These are phyloP conservation scores for Daedaleopsis nitida DNA, from an alignment of 768 basidiomycete genomes.

Conservation along the genomic window DNA sequence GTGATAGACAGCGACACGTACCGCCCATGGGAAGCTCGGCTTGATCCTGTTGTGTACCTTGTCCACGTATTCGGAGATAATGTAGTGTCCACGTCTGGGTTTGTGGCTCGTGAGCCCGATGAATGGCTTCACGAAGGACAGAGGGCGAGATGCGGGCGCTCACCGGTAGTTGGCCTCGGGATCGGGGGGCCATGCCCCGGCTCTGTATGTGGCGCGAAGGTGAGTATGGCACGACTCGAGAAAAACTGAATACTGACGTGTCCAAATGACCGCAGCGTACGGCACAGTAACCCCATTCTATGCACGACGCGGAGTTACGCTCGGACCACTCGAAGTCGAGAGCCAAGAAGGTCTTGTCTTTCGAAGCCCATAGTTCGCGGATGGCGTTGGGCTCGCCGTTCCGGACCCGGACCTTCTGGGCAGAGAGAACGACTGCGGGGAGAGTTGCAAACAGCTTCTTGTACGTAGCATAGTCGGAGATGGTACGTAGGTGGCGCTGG, in stretches of 20 bases:
- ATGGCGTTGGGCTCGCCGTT: slow-evolving; percentile 68
- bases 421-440: slow-evolving; percentile 66
- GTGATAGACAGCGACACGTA: slow-evolving; percentile 36
- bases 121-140: slow-evolving; percentile 4
- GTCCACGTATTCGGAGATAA: slow-evolving; percentile 70
- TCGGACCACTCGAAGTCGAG: slow-evolving; percentile 79
- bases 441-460: slow-evolving; percentile 71
- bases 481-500: slow-evolving; percentile 68
- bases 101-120: slow-evolving; percentile 13
- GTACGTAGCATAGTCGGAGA: slow-evolving; percentile 69
- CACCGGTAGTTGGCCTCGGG: slow-evolving; percentile 80
- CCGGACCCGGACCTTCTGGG: slow-evolving; percentile 64
- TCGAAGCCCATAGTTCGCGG: slow-evolving; percentile 64
- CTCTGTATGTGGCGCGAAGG: slow-evolving; percentile 36
- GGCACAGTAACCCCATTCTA: slow-evolving; percentile 86
- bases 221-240: slow-evolving; percentile 8
- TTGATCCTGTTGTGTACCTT: slow-evolving; percentile 61
- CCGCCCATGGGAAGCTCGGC: slow-evolving; percentile 75
- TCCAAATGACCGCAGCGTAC: slow-evolving; percentile 73
- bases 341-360: slow-evolving; percentile 74
- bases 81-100: slow-evolving; percentile 64
- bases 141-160: slow-evolving; percentile 17
- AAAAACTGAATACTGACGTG: slow-evolving; percentile 45
- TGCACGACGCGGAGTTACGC: slow-evolving; percentile 62
- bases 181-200: slow-evolving; percentile 74